Percentiles rank a stretch among this genome's conserved stretches.
Evolutionary conservation across 352 stramenopile genomes (phyloP).

Genomic region (Phytophthora megakarya): DNA sequence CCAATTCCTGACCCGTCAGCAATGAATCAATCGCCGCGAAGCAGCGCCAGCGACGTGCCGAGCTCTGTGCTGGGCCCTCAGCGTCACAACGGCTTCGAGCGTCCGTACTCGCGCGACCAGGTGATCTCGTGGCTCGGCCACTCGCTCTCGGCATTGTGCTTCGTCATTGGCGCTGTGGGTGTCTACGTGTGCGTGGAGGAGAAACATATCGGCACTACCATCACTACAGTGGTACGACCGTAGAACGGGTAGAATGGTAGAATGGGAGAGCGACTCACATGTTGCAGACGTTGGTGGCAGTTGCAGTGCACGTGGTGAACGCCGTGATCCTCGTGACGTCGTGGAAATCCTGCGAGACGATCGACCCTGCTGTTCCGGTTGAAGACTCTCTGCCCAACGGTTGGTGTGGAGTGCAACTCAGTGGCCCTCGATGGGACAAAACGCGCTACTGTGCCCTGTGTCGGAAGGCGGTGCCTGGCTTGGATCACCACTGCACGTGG

Average conservation of each 20-base stretch:
- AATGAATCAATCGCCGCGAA: slow-evolving; percentile 22
- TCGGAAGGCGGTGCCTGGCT: slow-evolving; percentile 72
- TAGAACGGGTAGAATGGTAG: not conserved
- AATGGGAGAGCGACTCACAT: slow-evolving; percentile 13
- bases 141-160: slow-evolving; percentile 60
- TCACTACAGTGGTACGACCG: slow-evolving; percentile 31
- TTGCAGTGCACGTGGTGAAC: slow-evolving; percentile 57
- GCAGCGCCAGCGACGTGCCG: slow-evolving; percentile 11
- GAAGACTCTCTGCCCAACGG: slow-evolving; percentile 45
- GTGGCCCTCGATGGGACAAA: slow-evolving; percentile 79
- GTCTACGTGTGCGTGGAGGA: slow-evolving; percentile 36
- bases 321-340: slow-evolving; percentile 54
- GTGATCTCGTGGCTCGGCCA: slow-evolving; percentile 77
- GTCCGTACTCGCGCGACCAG: slow-evolving; percentile 78
- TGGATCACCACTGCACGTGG: slow-evolving; percentile 91
- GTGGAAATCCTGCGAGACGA: slow-evolving; percentile 76
- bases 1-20: slow-evolving; percentile 8
- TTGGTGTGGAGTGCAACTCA: slow-evolving; percentile 76
- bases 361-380: slow-evolving; percentile 58
- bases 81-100: slow-evolving; percentile 73
- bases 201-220: slow-evolving; percentile 15
- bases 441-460: slow-evolving; percentile 82
- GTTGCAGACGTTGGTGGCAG: slow-evolving; percentile 52
- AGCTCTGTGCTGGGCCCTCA: slow-evolving; percentile 40
- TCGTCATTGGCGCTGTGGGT: slow-evolving; percentile 53